Conservation (phyloP, 495 filamentous ascomycete genomes). For the Annulohypoxylon maeteangense region DNA sequence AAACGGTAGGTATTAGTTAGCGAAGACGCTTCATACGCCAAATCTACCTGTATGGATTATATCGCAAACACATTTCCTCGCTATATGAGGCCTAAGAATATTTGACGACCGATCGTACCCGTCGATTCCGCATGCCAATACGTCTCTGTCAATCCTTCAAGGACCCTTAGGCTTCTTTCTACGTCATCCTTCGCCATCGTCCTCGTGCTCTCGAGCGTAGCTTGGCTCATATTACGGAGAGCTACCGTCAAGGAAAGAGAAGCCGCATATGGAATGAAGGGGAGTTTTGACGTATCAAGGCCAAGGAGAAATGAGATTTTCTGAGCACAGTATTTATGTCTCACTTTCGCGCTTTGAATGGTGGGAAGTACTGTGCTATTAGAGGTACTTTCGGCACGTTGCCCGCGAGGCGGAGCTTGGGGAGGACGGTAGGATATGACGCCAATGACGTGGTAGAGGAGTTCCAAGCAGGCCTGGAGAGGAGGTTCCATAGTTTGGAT, state of each 20-base stretch:
- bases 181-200: conserved; percentile 64
- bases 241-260: conserved; percentile 66
- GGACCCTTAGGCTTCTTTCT: conserved; percentile 58
- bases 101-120: conserved; percentile 57
- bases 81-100: conserved; percentile 14
- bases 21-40: neutral
- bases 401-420: neutral
- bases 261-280: conserved; percentile 68
- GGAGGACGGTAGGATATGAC: conserved; percentile 32
- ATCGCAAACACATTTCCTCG: neutral
- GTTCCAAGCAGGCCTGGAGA: conserved; percentile 18
- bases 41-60: neutral
- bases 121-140: conserved; percentile 68
- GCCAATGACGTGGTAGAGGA: conserved; percentile 25
- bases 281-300: conserved; percentile 46
- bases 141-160: conserved; percentile 58
- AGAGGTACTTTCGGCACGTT: neutral
- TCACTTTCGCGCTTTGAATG: conserved; percentile 12
- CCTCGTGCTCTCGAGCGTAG: conserved; percentile 62
- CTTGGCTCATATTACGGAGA: conserved; percentile 67
- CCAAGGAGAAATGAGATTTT: conserved; percentile 14
- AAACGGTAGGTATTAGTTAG: neutral
- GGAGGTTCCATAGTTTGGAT: conserved; percentile 10
- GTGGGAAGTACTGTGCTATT: neutral
- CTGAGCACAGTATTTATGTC: conserved; percentile 29